These are phyloP conservation scores for Trichoderma endophyticum DNA, from an alignment of 2,329 filamentous ascomycete genomes.

Conservation along the genomic window DNA sequence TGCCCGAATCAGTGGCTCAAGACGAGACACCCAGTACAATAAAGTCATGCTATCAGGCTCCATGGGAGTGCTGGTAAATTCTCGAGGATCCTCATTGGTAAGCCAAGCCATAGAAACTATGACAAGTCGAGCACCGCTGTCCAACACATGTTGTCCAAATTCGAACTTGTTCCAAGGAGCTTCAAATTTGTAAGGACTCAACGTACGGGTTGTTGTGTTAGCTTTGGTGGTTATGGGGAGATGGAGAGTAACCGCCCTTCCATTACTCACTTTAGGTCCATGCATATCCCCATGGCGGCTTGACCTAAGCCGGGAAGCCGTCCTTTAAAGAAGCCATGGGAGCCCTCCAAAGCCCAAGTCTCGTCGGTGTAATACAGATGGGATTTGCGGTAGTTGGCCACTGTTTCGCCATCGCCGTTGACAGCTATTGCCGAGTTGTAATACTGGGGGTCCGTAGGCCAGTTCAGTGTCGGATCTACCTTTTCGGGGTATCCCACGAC, in stretches of 20 bases:
- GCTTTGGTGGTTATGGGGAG: background rate
- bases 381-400: conserved; percentile 60
- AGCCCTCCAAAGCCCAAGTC: conserved; percentile 57
- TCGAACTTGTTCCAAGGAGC: conserved; percentile 40
- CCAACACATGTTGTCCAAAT: conserved; percentile 55
- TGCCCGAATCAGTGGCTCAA: conserved; percentile 61
- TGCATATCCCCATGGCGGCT: conserved; percentile 58
- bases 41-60: conserved; percentile 71
- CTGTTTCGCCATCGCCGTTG: conserved; percentile 55
- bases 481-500: conserved; percentile 73
- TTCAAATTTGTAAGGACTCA: conserved; percentile 38
- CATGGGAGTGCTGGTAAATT: conserved; percentile 46
- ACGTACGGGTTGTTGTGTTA: background rate
- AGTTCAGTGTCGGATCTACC: conserved; percentile 48
- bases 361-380: conserved; percentile 60
- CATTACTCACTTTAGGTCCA: conserved; percentile 58
- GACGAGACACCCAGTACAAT: conserved; percentile 69
- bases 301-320: conserved; percentile 47
- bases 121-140: conserved; percentile 57
- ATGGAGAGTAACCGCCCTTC: background rate
- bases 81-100: conserved; percentile 51
- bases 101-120: conserved; percentile 78
- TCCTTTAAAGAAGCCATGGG: conserved; percentile 47
- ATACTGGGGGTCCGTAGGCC: conserved; percentile 52
- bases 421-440: conserved; percentile 56